Conservation (phyloP, 768 basidiomycete species). For the Leccinum ochraceum region DNA sequence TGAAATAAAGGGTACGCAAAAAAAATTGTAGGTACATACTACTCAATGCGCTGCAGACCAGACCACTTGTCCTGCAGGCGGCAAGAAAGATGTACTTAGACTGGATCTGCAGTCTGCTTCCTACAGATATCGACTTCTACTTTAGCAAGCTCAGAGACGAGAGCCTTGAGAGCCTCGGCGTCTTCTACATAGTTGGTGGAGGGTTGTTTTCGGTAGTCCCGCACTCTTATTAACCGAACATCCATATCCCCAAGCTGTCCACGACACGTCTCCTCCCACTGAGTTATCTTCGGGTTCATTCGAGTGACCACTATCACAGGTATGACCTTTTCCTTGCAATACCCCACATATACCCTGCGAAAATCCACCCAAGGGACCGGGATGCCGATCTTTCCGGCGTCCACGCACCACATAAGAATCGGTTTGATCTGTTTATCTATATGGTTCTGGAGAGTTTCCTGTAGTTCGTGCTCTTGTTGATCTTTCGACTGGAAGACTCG, state of each 20-base stretch:
- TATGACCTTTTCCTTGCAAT: conserved; percentile 21
- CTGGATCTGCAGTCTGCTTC: conserved; percentile 3
- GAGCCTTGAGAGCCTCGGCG: conserved; percentile 12
- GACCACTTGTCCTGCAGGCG: not conserved
- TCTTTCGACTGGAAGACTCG: conserved; percentile 12
- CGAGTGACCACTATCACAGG: conserved; percentile 25
- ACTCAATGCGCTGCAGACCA: conserved; percentile 1
- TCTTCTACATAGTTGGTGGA: conserved; percentile 18
- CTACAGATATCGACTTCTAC: not conserved
- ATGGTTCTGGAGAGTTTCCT: conserved; percentile 9
- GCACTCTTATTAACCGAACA: conserved; percentile 14
- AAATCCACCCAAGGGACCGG: conserved; percentile 21
- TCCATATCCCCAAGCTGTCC: conserved; percentile 13
- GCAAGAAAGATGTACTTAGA: not conserved
- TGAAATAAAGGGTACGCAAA: not conserved
- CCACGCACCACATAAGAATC: conserved; percentile 29
- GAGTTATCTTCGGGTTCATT: conserved; percentile 2
- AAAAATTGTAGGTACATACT: not conserved
- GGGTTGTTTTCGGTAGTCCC: conserved; percentile 10
- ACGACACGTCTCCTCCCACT: conserved; percentile 17
- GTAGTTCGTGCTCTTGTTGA: conserved; percentile 24
- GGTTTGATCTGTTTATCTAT: conserved; percentile 9
- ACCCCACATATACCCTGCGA: conserved; percentile 26
- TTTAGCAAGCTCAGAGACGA: conserved; percentile 11
- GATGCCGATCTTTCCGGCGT: conserved; percentile 21